phyloP scores from a whole-genome alignment of 805 yeast species.

The Yarrowia porcina region DNA sequence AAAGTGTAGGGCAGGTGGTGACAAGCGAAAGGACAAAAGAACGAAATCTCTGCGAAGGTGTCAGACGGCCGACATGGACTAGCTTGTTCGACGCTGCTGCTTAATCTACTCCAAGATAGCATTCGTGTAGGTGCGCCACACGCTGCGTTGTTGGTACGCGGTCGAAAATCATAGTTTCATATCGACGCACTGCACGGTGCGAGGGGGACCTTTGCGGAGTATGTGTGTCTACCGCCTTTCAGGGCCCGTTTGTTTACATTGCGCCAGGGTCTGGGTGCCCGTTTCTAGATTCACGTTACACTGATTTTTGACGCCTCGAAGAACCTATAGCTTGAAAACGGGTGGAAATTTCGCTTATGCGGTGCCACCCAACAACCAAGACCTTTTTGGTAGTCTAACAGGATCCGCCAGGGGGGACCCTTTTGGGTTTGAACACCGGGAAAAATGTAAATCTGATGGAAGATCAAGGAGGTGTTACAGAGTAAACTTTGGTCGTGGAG shows the following conservation, averaged over 20 bases:
- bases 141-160: slow-evolving; percentile 6
- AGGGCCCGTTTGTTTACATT: too few species aligned
- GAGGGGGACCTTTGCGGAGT: slow-evolving; percentile 14
- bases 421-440: not conserved
- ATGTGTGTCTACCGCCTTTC: not conserved
- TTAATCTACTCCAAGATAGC: slow-evolving; percentile 18
- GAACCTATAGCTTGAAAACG: not conserved
- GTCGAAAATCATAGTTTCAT: slow-evolving; percentile 18
- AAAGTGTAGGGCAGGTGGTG: not conserved
- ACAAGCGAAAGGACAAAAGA: not conserved
- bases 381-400: slow-evolving; percentile 5
- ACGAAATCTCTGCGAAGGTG: slow-evolving; percentile 2
- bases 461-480: slow-evolving; percentile 18
- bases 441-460: slow-evolving; percentile 14
- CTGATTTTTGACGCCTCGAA: not conserved
- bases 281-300: not conserved
- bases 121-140: slow-evolving; percentile 13
- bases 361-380: not conserved
- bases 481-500: not conserved
- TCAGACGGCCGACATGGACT: slow-evolving; percentile 6
- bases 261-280: not conserved
- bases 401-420: slow-evolving; percentile 15
- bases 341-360: not conserved
- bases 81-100: slow-evolving; percentile 11
- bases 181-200: not conserved